A percentile compares a stretch with the other conserved stretches of the same genome.
Conservation (phyloP, 2,329 filamentous ascomycete genomes). For the Fusarium ambrosium region DNA sequence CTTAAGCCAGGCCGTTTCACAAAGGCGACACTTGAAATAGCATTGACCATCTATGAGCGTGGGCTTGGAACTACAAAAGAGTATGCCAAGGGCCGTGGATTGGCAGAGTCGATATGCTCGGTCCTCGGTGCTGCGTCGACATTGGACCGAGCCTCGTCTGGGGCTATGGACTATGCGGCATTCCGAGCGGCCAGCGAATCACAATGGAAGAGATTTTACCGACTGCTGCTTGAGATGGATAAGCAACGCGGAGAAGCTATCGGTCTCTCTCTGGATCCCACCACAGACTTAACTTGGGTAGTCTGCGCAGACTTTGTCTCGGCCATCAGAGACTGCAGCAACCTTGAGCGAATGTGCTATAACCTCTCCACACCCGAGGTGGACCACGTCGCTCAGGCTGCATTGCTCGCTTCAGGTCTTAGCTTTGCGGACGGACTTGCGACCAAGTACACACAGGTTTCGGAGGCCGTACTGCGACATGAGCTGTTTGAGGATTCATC, state of each 20-base stretch:
- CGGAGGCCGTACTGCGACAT: slow-evolving; percentile 74
- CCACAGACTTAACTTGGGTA: slow-evolving; percentile 82
- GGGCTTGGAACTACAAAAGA: slow-evolving; percentile 59
- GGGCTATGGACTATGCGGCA: slow-evolving; percentile 79
- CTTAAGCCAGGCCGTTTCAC: slow-evolving; percentile 88
- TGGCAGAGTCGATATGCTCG: slow-evolving; percentile 82
- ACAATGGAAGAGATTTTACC: slow-evolving; percentile 93
- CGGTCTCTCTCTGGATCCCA: slow-evolving; percentile 79
- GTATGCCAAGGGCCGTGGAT: slow-evolving; percentile 63
- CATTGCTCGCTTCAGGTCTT: slow-evolving; percentile 77
- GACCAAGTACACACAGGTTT: slow-evolving; percentile 76
- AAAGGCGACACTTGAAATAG: slow-evolving; percentile 83
- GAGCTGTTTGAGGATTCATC: slow-evolving; percentile 83
- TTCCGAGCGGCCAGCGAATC: slow-evolving; percentile 81
- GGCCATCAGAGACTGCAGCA: slow-evolving; percentile 83
- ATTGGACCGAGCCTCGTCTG: slow-evolving; percentile 71
- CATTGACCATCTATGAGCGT: slow-evolving; percentile 84
- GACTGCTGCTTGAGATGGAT: slow-evolving; percentile 87
- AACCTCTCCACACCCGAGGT: slow-evolving; percentile 71
- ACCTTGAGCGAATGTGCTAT: slow-evolving; percentile 79
- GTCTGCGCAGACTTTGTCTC: slow-evolving; percentile 86
- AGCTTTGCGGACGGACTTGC: slow-evolving; percentile 79
- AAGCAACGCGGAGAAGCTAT: slow-evolving; percentile 87
- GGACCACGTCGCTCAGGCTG: slow-evolving; percentile 67
- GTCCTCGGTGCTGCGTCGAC: slow-evolving; percentile 78